Evolutionary conservation across 345 rosid species (phyloP), one percentile per base, ranked within the genome.

Genomic region (Hibiscus mutabilis): DNA sequence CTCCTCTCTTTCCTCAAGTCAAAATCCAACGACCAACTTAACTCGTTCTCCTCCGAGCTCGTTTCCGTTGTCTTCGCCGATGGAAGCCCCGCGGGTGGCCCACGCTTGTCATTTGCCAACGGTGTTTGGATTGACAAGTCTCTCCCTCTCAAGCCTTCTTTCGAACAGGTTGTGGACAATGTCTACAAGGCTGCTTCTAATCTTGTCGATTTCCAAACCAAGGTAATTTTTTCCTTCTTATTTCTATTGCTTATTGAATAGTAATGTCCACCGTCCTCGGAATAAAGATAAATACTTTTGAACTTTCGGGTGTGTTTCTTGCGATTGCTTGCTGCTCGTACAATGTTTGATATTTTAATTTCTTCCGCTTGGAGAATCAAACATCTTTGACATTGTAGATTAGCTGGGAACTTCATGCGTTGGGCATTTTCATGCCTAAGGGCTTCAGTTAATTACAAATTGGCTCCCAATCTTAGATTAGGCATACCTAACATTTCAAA

Each of bases 1-100:
- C 81, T 93, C 79, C 94, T 91, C 70, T 86, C 92, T 13, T 91
- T 89, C 79, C 94, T 93, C 69, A 82, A 70, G 37, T 78, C 88
- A 64, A 72, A 87, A 57, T 84, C 92, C 74, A 52, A 10, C 52
- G 89, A 88, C 42, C 82, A 86, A 0, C 91, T 91, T 46, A 77
- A 60, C 77, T 3, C 86, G 33, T 85, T 91, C 74, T 82, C 84
- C 12, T 82, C 96, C 8, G 84, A 91, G 68, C 76, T 91, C 70
- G 81, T 88, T 62, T 67, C 87, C n/a, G 79, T 86, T n/a, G 88
- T 89, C 11, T 80, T 89, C 55, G 84, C 94, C 55, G 94, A 91
- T 59, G 92, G 94, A 0, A 88, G 90, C 47, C 72, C 79, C 46
- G 33, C 37, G 5, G 92, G 92, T 42, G 97, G 98, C 8, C 97